Percentiles rank a stretch among this genome's conserved stretches.
Conservation (phyloP, 306 rosid species). For the Ormosia semicastrata region DNA sequence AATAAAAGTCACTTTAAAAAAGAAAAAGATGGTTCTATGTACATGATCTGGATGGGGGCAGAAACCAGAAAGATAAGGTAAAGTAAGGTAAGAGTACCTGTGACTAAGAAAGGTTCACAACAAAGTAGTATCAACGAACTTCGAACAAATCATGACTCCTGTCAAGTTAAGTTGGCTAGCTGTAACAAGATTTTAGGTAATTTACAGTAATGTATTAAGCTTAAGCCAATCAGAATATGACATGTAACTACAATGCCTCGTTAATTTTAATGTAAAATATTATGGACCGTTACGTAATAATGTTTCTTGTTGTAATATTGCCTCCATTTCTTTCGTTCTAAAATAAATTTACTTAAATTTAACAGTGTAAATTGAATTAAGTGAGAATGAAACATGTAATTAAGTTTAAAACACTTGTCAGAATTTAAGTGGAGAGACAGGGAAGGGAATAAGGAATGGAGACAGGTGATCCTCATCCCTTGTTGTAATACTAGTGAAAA, state of each 20-base stretch:
- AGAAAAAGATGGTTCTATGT: constrained; percentile 31
- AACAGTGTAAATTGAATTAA: too few species aligned
- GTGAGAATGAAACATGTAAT: too few species aligned
- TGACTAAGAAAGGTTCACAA: neutral
- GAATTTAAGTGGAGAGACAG: too few species aligned
- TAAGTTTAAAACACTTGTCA: too few species aligned
- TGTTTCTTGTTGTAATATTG: neutral
- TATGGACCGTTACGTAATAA: neutral
- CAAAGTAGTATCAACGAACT: neutral
- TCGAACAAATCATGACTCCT: neutral
- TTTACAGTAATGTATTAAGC: neutral
- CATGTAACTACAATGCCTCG: neutral
- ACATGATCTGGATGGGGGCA: constrained; percentile 6
- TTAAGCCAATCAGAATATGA: neutral
- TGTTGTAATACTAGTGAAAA: too few species aligned
- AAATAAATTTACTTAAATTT: too few species aligned
- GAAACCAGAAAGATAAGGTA: constrained; percentile 22
- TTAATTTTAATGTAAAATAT: neutral
- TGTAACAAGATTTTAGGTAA: neutral
- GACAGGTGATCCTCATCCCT: too few species aligned
- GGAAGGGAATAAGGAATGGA: too few species aligned
- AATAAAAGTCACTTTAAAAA: constrained; percentile 21
- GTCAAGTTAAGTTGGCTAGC: neutral
- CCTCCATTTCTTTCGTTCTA: too few species aligned
- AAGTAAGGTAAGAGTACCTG: constrained; percentile 13